phyloP scores from a whole-genome alignment of 2,329 filamentous ascomycete species.

The Calonectria pseudoreteaudii region DNA sequence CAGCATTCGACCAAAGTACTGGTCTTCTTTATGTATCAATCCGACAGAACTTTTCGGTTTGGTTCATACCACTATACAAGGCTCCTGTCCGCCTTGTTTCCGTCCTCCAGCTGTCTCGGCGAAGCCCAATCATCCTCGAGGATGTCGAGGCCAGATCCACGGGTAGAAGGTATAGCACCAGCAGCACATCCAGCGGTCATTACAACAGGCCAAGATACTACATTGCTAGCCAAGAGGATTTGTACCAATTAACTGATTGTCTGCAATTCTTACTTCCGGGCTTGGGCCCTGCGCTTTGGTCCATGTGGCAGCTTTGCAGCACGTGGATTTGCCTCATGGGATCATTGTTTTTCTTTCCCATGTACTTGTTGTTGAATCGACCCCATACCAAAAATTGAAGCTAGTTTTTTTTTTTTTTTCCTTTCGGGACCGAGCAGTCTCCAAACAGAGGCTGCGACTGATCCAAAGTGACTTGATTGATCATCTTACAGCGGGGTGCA shows the following conservation, averaged over 20 bases:
- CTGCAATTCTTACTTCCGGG: slow-evolving; percentile 79
- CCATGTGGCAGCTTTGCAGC: slow-evolving; percentile 72
- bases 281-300: slow-evolving; percentile 65
- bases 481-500: neutral
- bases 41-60: slow-evolving; percentile 80
- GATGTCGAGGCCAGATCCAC: slow-evolving; percentile 4
- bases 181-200: slow-evolving; percentile 26
- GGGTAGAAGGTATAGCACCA: slow-evolving; percentile 22
- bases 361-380: slow-evolving; percentile 45
- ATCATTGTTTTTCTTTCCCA: slow-evolving; percentile 55
- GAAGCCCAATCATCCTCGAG: slow-evolving; percentile 45
- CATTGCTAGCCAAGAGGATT: slow-evolving; percentile 82
- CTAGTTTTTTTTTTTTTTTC: neutral
- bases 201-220: slow-evolving; percentile 64
- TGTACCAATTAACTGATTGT: slow-evolving; percentile 83
- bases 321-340: slow-evolving; percentile 74
- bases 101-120: slow-evolving; percentile 70
- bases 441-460: neutral
- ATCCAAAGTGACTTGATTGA: neutral
- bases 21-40: slow-evolving; percentile 78
- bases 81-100: slow-evolving; percentile 77
- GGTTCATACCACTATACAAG: slow-evolving; percentile 82
- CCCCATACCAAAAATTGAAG: neutral
- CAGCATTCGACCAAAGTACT: slow-evolving; percentile 75
- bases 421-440: neutral